Conservation (phyloP, 768 basidiomycete species). For the Stropharia rugosoannulata region DNA sequence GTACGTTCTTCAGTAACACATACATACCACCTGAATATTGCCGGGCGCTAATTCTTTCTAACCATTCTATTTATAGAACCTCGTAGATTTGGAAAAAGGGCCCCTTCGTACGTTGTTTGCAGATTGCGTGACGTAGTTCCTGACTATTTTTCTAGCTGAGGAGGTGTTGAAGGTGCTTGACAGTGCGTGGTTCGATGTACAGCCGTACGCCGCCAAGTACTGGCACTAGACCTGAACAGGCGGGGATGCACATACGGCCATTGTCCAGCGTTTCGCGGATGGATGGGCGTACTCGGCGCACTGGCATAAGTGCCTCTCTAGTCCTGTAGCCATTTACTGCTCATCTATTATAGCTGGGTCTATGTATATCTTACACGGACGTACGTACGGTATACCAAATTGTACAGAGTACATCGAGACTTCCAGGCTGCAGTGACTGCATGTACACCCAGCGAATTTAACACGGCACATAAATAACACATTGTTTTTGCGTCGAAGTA, state of each 20-base stretch:
- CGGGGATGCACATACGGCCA: neutral
- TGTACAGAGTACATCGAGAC: too few species aligned
- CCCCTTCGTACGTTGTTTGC: conserved; percentile 40
- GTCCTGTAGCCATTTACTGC: too few species aligned
- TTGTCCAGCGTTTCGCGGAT: neutral
- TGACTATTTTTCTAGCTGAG: neutral
- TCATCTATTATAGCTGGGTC: too few species aligned
- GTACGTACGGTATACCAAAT: too few species aligned
- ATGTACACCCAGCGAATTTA: too few species aligned
- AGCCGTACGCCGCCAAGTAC: neutral
- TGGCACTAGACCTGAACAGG: neutral
- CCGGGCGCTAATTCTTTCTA: neutral
- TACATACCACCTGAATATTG: neutral
- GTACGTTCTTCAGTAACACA: conserved; percentile 18
- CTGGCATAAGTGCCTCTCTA: neutral
- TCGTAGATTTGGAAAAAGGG: conserved; percentile 53
- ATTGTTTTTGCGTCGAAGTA: too few species aligned
- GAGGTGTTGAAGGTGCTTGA: neutral
- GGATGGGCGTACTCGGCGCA: neutral
- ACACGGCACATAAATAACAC: too few species aligned
- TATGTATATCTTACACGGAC: too few species aligned
- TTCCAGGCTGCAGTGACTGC: too few species aligned
- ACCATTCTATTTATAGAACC: conserved; percentile 29
- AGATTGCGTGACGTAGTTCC: neutral
- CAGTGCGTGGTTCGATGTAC: neutral